Evolutionary conservation across 2,329 filamentous ascomycete genomes (phyloP), one percentile per base, ranked within the genome.

Genomic region (Cladosporium sp.): DNA sequence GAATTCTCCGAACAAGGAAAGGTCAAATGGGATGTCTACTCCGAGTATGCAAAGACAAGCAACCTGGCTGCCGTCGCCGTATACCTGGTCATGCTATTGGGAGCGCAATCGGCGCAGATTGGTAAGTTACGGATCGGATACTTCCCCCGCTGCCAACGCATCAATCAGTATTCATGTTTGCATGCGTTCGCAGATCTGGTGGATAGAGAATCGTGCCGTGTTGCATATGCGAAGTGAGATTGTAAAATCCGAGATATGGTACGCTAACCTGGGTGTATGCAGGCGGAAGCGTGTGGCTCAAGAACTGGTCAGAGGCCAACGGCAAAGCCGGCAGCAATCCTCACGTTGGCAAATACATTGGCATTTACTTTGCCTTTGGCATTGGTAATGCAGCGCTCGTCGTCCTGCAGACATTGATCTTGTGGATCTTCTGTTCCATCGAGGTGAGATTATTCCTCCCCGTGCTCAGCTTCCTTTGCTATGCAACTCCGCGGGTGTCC

Each of bases 341-440:
- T 7, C 64, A 91, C 32, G 80, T 95, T 52, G 91, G 86, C 60
- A 95, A 89, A 70, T 99, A 90, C 65, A 88, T 99, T 64, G 89
- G 92, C 52, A 83, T 99, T 57, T 99, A 99, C 73, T 93, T 99
- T 70, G 89, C 87, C 13, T 88, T 99, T 70, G 95, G 93, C 42
- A 80, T 99, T 45, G 92, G 92, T 27, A 85, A 88, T 20, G 86
- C 93, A 36, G 78, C 82, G 38, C 76, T 99, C 56, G 92, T 95
- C 3, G 89, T 97, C 37, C 65, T 95, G 24, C 93, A 97, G 71
- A 97, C 92, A 5, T 74, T 99, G 60, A 90, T 99, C 57, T 77
- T 99, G 22, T 99, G 93, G 93, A 97, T 99, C 58, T 97, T 99
- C 74, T 99, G 95, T 73, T 97, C 93, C 4, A 99, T 99, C 56